Evolutionary conservation across 306 rosid genomes (phyloP), one percentile per base, ranked within the genome.

Genomic region (Dicorynia guianensis): DNA sequence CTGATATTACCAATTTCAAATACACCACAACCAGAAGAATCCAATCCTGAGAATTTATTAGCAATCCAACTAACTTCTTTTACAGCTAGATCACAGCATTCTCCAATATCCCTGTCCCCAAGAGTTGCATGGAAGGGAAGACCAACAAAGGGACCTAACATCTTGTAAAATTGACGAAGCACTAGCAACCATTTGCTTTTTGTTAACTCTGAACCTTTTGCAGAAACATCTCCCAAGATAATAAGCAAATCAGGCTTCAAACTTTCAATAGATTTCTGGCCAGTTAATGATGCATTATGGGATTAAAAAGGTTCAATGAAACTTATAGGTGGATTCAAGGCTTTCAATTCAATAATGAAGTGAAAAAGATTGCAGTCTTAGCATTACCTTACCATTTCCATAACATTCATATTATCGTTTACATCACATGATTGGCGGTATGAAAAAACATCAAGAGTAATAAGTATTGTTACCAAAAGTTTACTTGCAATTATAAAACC

Each of bases 81-180:
- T 25, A 38, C 63, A 66, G 79, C 82, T 42, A 87, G 63, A 55
- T 72, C 79, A 19, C 58, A 54, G 73, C 92, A 90, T 19, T 71
- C 63, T 15, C 92, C 96, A 14, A 90, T 55, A 40, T 90, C 92
- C 55, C 92, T 83, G 73, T 90, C 96, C n/a, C 96, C 96, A 35
- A 90, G 87, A 64, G 71, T 80, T 1, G 80, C 90, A 66, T 90
- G 90, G 73, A 85, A 83, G 25, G 92, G 96, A 40, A 86, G 84
- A 25, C 57, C 85, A 36, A 70, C 80, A 71, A 82, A 87, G 10
- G 96, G 96, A 3, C 96, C 92, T 69, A 87, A 30, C 15, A 84
- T 49, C 12, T 69, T 40, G 64, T 85, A 82, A 46, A 90, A 84
- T 75, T 84, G 87, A 46, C 19, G 88, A 14, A 85, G 74, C 75